These are phyloP conservation scores for Crithidia thermophila DNA, from an alignment of 208 protist genomes.

Conservation along the genomic window DNA sequence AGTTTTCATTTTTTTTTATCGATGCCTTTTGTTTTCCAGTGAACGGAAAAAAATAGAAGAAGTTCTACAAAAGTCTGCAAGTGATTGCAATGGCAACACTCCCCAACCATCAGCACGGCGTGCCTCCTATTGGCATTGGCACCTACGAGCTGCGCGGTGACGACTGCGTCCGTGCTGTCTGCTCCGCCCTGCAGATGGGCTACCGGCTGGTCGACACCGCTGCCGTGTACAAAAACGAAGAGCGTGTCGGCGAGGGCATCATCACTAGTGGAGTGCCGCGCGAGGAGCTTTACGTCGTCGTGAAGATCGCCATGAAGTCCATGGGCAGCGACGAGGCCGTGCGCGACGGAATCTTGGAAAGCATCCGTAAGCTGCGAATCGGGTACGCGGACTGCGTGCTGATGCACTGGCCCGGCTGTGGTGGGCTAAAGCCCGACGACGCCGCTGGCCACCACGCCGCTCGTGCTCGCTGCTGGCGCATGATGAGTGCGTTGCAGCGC, in stretches of 20 bases:
- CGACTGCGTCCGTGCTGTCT: conserved; percentile 53
- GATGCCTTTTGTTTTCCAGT: background rate
- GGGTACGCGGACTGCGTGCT: conserved; percentile 76
- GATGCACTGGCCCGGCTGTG: conserved; percentile 87
- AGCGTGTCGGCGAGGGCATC: conserved; percentile 68
- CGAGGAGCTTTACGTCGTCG: conserved; percentile 65
- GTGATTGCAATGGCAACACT: background rate
- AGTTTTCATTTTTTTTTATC: background rate
- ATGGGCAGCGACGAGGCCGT: conserved; percentile 49
- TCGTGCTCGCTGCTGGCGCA: conserved; percentile 65
- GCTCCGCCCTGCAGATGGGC: conserved; percentile 54
- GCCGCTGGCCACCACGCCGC: conserved; percentile 49
- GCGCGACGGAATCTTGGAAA: conserved; percentile 47
- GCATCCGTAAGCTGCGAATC: conserved; percentile 63
- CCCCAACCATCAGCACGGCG: conserved; percentile 5
- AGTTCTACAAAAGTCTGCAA: background rate
- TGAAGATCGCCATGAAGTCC: conserved; percentile 77
- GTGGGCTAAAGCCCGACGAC: conserved; percentile 51
- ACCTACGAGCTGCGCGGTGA: conserved; percentile 82
- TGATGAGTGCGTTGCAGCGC: conserved; percentile 57
- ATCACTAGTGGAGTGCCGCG: conserved; percentile 59
- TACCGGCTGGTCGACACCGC: conserved; percentile 89
- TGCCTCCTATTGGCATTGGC: conserved; percentile 77
- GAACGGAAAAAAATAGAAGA: background rate
- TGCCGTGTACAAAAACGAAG: conserved; percentile 79